Conservation (phyloP, 345 rosid species). For the Diplotaxis tenuifolia region DNA sequence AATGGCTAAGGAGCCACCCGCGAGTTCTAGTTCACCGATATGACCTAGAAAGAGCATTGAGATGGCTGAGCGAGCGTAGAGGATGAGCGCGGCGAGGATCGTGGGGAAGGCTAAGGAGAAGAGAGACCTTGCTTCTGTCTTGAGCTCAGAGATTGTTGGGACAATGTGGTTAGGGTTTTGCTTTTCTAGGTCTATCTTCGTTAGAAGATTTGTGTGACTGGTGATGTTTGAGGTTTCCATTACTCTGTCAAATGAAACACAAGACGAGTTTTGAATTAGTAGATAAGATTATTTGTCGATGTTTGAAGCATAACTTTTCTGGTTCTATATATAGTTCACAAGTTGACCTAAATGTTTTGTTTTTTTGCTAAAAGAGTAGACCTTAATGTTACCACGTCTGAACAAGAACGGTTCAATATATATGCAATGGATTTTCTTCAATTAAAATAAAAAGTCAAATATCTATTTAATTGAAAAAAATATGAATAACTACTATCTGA, state of each 20-base stretch:
- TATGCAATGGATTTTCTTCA: neutral
- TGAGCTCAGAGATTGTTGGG: conserved; percentile 42
- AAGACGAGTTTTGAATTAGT: neutral
- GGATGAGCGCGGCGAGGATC: conserved; percentile 75
- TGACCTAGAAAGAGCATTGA: conserved; percentile 95
- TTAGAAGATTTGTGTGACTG: conserved; percentile 14
- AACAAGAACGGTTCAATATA: neutral
- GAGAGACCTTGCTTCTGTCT: conserved; percentile 60
- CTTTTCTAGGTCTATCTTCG: conserved; percentile 26
- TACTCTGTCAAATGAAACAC: neutral
- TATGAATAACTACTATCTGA: neutral
- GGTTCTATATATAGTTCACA: neutral
- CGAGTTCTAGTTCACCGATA: too few relatives aligned
- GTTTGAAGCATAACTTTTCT: neutral
- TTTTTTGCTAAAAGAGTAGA: too few relatives aligned
- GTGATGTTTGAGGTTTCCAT: conserved; percentile 23
- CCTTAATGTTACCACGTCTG: neutral
- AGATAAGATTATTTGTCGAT: neutral
- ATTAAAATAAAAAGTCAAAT: neutral
- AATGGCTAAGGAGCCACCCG: too few relatives aligned
- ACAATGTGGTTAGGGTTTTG: conserved; percentile 1
- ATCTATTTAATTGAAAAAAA: neutral
- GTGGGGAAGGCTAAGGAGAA: conserved; percentile 79
- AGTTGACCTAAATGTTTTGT: too few relatives aligned
- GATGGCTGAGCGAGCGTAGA: conserved; percentile 78